phyloP scores from a whole-genome alignment of 2,329 filamentous ascomycete genomes.

The Phialemonium atrogriseum region DNA sequence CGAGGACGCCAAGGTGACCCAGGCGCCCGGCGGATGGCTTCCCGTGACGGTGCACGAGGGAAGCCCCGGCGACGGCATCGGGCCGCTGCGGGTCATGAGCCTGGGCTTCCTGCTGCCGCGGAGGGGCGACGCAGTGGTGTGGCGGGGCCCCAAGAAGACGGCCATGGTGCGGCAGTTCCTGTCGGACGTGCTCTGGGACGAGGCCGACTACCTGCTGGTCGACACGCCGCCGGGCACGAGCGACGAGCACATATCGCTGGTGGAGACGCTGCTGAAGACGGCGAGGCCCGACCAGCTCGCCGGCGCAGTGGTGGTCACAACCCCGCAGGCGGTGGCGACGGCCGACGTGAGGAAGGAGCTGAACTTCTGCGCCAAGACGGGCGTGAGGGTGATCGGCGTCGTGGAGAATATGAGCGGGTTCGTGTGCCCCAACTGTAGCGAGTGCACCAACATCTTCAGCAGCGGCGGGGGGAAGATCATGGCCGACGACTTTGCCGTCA shows the following conservation, averaged over 20 bases:
- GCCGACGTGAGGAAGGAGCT: constrained; percentile 92
- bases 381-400: constrained; percentile 73
- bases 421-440: constrained; percentile 70
- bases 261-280: constrained; percentile 68
- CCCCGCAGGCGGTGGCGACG: constrained; percentile 87
- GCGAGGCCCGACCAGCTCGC: constrained; percentile 61
- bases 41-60: constrained; percentile 75
- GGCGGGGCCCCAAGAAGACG: constrained; percentile 97
- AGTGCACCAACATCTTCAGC: constrained; percentile 90
- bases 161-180: constrained; percentile 98
- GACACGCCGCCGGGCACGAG: constrained; percentile 95
- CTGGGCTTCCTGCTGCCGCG: constrained; percentile 81
- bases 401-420: constrained; percentile 96
- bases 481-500: constrained; percentile 76
- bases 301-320: constrained; percentile 91
- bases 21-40: constrained; percentile 86
- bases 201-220: constrained; percentile 85
- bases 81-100: constrained; percentile 76
- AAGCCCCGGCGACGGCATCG: constrained; percentile 40
- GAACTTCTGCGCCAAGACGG: constrained; percentile 84
- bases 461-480: constrained; percentile 85
- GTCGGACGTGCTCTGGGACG: constrained; percentile 80
- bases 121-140: constrained; percentile 87
- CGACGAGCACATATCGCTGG: constrained; percentile 93
- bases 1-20: constrained; percentile 80